Evolutionary conservation across 495 filamentous ascomycete species (phyloP).

Genomic region (Glonium stellatum): DNA sequence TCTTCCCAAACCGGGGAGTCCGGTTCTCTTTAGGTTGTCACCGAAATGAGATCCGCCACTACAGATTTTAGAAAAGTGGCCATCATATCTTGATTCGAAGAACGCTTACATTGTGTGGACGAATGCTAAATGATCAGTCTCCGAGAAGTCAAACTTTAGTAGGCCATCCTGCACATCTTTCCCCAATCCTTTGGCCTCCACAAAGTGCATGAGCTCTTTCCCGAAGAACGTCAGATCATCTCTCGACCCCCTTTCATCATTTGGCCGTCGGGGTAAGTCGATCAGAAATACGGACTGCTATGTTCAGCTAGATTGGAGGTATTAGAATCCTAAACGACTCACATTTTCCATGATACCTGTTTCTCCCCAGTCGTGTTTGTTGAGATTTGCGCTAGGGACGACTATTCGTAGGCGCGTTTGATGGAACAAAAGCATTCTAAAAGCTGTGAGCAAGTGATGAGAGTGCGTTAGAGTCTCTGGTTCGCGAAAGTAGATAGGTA

Average conservation of each 20-base stretch:
- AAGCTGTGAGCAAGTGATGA: too few species aligned
- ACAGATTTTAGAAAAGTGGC: neutral
- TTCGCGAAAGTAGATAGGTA: too few species aligned
- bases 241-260: slow-evolving; percentile 26
- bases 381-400: slow-evolving; percentile 74
- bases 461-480: too few species aligned
- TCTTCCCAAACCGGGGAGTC: slow-evolving; percentile 60
- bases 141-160: slow-evolving; percentile 67
- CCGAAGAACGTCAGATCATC: slow-evolving; percentile 54
- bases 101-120: slow-evolving; percentile 59
- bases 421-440: slow-evolving; percentile 64
- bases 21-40: slow-evolving; percentile 54
- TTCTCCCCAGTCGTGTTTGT: slow-evolving; percentile 82
- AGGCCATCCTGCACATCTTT: slow-evolving; percentile 51
- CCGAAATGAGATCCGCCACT: slow-evolving; percentile 42
- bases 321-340: slow-evolving; percentile 31
- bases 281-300: slow-evolving; percentile 64
- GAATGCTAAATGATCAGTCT: slow-evolving; percentile 63
- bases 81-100: neutral
- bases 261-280: slow-evolving; percentile 60
- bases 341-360: slow-evolving; percentile 67
- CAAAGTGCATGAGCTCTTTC: slow-evolving; percentile 62
- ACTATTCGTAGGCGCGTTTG: slow-evolving; percentile 61
- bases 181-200: slow-evolving; percentile 60
- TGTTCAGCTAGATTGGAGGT: slow-evolving; percentile 9